A percentile compares a stretch with the other conserved stretches of the same genome.
Evolutionary conservation across 805 yeast genomes (phyloP).

Genomic region (Lipomyces mesembrius): DNA sequence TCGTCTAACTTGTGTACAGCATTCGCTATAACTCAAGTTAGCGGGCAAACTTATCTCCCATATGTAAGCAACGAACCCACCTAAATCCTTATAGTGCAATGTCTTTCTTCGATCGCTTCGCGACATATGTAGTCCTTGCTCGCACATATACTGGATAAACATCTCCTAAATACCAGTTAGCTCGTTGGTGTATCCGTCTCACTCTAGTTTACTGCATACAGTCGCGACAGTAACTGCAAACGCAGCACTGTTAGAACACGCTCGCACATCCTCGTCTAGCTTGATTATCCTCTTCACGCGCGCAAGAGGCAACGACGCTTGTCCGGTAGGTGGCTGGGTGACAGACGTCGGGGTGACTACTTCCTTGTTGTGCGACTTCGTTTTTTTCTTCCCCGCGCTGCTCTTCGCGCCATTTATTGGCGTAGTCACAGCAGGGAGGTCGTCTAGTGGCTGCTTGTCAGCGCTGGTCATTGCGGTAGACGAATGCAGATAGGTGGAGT

Average conservation of each 20-base stretch:
- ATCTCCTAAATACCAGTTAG: conserved; percentile 26
- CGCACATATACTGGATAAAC: conserved; percentile 38
- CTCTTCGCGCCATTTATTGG: not conserved
- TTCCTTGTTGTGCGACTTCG: conserved; percentile 5
- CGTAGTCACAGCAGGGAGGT: not conserved
- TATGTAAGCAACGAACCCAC: conserved; percentile 13
- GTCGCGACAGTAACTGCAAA: conserved; percentile 41
- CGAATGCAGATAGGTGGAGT: not conserved
- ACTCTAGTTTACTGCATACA: conserved; percentile 17
- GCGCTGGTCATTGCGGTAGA: not conserved
- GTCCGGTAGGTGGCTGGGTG: conserved; percentile 18
- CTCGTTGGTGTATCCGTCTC: not conserved
- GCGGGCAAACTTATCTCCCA: not conserved
- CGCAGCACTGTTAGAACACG: conserved; percentile 39
- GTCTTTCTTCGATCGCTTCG: conserved; percentile 37
- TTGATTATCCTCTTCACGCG: conserved; percentile 39
- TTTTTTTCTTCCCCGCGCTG: not conserved
- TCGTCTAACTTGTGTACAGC: conserved; percentile 38
- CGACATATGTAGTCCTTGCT: conserved; percentile 35
- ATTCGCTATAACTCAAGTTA: conserved; percentile 23
- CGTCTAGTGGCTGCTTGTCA: not conserved
- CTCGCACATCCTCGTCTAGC: conserved; percentile 38
- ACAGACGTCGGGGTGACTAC: not conserved
- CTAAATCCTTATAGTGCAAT: conserved; percentile 38
- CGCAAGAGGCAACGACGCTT: conserved; percentile 36